Evolutionary conservation across 148 eudicot genomes (phyloP), one percentile per base, ranked within the genome.

Genomic region (Camellia japonica): DNA sequence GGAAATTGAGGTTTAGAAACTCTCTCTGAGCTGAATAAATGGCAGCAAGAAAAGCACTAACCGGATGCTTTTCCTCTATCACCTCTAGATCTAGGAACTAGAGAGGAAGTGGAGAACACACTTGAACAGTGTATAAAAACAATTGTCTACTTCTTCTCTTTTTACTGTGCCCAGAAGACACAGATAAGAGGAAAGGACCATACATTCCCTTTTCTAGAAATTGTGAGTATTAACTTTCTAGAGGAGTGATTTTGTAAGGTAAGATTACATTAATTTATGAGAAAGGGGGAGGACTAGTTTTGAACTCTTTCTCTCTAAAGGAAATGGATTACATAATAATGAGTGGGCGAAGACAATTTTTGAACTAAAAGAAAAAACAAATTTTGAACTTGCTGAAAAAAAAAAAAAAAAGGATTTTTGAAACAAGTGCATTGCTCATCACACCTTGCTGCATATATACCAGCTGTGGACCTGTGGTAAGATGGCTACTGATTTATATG

Each of bases 401-500:
- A 71, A 47, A 47, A 51, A 71, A 47, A 71, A 5, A 4, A 51
- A 1, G 18, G 5, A 49, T 42, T 51, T 51, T 70, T 70, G 38
- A 47, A 70, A 15, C n/a, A n/a, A 16, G 56, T 44, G 16, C n/a
- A 43, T 68, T 7, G 15, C 74, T 49, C 12, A 49, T 71, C 38
- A 8, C 15, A 47, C 7, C 11, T 55, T 72, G n/a, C 38, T 51
- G 47, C 71, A 30, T 18, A 30, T 7, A 67, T 67, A 46, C 43
- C 47, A 68, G 9, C 71, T 68, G 71, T 67, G 71, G 71, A 67
- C 10, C 49, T 67, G 71, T 43, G 72, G 71, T 68, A 68, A 68
- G 71, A 47, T 68, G 71, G 71, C 71, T 30, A 51, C 16, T 49
- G 58, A 19, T 71, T 30, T 16, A 47, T 19, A 55, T 19, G 10